phyloP scores from a whole-genome alignment of 257 asterid species.

The Solanum sejunctum region DNA sequence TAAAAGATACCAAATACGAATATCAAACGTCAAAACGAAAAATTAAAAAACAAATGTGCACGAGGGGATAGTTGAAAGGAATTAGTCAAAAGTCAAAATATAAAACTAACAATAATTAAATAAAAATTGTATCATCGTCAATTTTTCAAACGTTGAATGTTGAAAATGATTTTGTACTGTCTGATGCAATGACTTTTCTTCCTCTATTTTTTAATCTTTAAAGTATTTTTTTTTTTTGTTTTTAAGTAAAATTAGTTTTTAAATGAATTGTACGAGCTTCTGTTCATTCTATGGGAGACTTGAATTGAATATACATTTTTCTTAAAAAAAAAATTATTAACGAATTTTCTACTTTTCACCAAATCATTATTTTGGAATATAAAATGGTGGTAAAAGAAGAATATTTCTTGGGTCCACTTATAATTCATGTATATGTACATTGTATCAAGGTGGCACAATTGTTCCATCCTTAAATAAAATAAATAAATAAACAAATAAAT shows the following conservation, averaged over 20 bases:
- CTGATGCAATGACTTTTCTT: background rate
- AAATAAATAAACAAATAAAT: background rate
- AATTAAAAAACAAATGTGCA: background rate
- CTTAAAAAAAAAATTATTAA: background rate
- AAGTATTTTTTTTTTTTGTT: background rate
- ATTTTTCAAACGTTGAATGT: constrained; percentile 1
- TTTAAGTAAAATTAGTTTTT: background rate
- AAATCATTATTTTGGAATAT: background rate
- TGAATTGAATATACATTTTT: background rate
- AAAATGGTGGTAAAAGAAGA: background rate
- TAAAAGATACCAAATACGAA: too few species aligned
- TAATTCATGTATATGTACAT: background rate
- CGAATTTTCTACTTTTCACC: background rate
- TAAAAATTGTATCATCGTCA: background rate
- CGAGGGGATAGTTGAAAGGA: background rate
- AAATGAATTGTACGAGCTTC: background rate
- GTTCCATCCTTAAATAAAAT: background rate
- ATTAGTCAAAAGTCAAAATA: background rate
- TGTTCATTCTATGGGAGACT: too few species aligned
- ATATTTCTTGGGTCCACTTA: background rate
- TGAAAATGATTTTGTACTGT: background rate
- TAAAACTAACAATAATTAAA: background rate
- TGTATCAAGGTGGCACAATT: background rate
- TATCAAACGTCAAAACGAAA: too few species aligned
- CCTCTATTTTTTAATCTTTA: background rate